A percentile compares a stretch with the other conserved stretches of the same genome.
Evolutionary conservation across 768 basidiomycete genomes (phyloP).

Genomic region (Suillus lakei): DNA sequence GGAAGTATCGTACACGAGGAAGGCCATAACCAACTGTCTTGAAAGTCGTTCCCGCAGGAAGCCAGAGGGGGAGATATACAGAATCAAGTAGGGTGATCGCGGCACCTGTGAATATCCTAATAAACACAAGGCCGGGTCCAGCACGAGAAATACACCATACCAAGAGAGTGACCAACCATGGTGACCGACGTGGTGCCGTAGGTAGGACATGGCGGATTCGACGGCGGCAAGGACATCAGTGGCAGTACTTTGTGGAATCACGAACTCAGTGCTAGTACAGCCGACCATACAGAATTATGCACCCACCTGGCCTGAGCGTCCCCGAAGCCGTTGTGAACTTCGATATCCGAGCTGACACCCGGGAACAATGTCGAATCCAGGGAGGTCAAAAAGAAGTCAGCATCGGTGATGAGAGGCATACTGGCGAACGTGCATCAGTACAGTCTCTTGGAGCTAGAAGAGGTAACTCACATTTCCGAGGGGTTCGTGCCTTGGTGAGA

Average conservation of each 20-base stretch:
- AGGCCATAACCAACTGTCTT: conserved; percentile 39
- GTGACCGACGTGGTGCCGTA: conserved; percentile 45
- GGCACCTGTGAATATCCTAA: conserved; percentile 28
- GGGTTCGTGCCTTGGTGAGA: conserved; percentile 42
- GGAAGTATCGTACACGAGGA: conserved; percentile 33
- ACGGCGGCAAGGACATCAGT: conserved; percentile 49
- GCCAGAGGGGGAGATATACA: conserved; percentile 44
- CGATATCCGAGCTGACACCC: conserved; percentile 45
- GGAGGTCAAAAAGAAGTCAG: conserved; percentile 37
- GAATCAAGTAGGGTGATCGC: conserved; percentile 44
- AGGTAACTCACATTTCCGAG: conserved; percentile 29
- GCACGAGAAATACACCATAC: conserved; percentile 21
- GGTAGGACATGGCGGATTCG: conserved; percentile 39
- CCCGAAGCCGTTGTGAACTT: conserved; percentile 53
- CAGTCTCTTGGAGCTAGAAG: not conserved
- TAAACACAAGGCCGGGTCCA: not conserved
- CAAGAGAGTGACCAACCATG: conserved; percentile 48
- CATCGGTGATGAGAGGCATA: conserved; percentile 46
- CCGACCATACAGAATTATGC: not conserved
- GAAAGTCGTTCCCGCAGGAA: conserved; percentile 38
- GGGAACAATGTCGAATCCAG: conserved; percentile 53
- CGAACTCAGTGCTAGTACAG: not conserved
- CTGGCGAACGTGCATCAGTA: conserved; percentile 24
- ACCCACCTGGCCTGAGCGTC: conserved; percentile 49
- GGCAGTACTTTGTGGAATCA: conserved; percentile 39